Percentiles rank a stretch among this genome's conserved stretches.
phyloP scores from a whole-genome alignment of 352 stramenopile genomes.

The Globisporangium rhizosaccharum region DNA sequence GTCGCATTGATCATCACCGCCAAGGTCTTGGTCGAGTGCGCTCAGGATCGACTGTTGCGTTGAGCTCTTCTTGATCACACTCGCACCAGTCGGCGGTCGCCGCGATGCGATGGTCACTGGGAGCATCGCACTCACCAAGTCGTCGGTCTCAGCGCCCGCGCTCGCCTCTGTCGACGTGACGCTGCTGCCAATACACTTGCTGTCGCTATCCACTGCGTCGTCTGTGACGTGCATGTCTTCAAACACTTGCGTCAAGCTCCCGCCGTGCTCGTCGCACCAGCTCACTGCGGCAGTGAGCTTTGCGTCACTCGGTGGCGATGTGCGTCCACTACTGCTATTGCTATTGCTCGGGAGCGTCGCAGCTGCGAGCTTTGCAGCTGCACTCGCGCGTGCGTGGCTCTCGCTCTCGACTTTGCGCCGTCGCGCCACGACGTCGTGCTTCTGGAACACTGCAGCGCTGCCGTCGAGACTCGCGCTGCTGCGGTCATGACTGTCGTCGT shows the following conservation, averaged over 20 bases:
- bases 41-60: constrained; percentile 12
- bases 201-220: neutral
- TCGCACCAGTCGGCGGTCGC: neutral
- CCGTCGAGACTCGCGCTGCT: neutral
- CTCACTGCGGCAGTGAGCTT: constrained; percentile 64
- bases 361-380: neutral
- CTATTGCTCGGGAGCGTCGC: neutral
- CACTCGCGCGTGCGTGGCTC: neutral
- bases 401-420: neutral
- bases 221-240: constrained; percentile 25
- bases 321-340: constrained; percentile 21
- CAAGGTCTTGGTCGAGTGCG: neutral
- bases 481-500: constrained; percentile 3
- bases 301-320: constrained; percentile 12
- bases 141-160: neutral
- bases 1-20: neutral
- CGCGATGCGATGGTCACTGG: neutral
- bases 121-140: constrained; percentile 6
- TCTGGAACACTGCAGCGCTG: neutral
- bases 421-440: neutral
- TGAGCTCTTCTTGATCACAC: constrained; percentile 9
- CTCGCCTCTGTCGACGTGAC: neutral
- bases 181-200: no score
- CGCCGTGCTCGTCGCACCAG: constrained; percentile 80
- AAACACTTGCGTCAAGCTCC: constrained; percentile 74